Base-by-base conservation (phyloP, 495 filamentous ascomycete genomes). In the Rhypophila decipiens region DNA sequence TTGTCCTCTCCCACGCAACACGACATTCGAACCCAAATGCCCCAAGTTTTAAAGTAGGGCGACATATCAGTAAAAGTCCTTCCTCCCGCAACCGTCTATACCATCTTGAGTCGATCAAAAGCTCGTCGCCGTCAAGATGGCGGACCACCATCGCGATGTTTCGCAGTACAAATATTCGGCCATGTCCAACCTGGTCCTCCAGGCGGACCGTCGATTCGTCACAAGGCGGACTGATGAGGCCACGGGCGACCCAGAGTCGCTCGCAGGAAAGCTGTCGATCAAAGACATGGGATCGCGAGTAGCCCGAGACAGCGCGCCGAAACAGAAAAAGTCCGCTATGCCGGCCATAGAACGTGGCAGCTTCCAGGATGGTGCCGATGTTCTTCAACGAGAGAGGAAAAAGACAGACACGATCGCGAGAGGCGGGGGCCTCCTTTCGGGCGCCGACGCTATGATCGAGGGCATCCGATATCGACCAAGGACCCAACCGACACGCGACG, bases 181-280 rank as follows among this genome's bases (percentile, higher is more conserved):
- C 66, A 99, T 99, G 93, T 97, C 93, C 75, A 99, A 99, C 82
- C 83, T 99, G 88, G 93, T 99, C 65, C 88, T 96, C 79, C 91
- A 96, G 84, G 90, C 89, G 73, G 93, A 99, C 75, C 84, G 88
- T 69, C 85, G 94, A 63, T 97, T 99, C 65, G 83, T 91, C 56
- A 90, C 88, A 46, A 83, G 90, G 57, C 81, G 87, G 53, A 87
- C 84, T 54, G 93, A 99, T 71, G 93, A 99, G 68, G 83, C 86
- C 48, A 96, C 94, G 29, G 93, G 93, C 58, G 94, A 99, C 64
- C 93, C 93, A 42, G 93, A 99, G 70, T 97, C 93, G 43, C 79
- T 99, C 37, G 93, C 93, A 29, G 91, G 93, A 23, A 86, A 90
- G 51, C 84, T 99, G 64, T 86, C 85, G 47, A 90, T 96, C 53